A percentile compares a stretch with the other conserved stretches of the same genome.
These are phyloP conservation scores for Didymella pomorum DNA, from an alignment of 2,329 filamentous ascomycete species.

Conservation along the genomic window DNA sequence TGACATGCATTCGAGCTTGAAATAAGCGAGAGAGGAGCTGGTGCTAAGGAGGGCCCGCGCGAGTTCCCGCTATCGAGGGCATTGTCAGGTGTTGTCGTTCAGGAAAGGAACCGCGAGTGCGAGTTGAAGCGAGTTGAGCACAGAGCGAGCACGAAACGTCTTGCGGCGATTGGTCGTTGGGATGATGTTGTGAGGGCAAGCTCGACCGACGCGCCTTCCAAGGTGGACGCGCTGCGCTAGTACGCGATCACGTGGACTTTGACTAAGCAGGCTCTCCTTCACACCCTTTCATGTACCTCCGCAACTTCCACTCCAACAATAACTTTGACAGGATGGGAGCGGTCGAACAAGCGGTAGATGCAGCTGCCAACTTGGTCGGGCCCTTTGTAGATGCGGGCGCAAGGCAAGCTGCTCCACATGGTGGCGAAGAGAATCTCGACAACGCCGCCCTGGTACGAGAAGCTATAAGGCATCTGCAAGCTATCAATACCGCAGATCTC, in stretches of 20 bases:
- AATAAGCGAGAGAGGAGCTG: slow-evolving; percentile 46
- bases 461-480: slow-evolving; percentile 42
- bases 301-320: neutral
- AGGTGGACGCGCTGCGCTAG: slow-evolving; percentile 15
- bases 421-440: slow-evolving; percentile 15
- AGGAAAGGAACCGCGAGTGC: slow-evolving; percentile 5
- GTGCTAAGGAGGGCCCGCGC: slow-evolving; percentile 33
- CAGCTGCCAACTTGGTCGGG: slow-evolving; percentile 43
- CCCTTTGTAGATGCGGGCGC: slow-evolving; percentile 37
- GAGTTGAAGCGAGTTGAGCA: slow-evolving; percentile 13
- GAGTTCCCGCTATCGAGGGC: slow-evolving; percentile 36
- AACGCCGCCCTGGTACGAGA: slow-evolving; percentile 34
- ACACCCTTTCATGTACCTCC: neutral
- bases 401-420: slow-evolving; percentile 16
- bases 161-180: slow-evolving; percentile 27
- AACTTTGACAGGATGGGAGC: slow-evolving; percentile 33
- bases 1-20: slow-evolving; percentile 65
- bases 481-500: slow-evolving; percentile 47
- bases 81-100: slow-evolving; percentile 39
- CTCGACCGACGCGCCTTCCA: slow-evolving; percentile 25
- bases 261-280: neutral
- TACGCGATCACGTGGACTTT: neutral
- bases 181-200: slow-evolving; percentile 25
- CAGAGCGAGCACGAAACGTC: slow-evolving; percentile 5
- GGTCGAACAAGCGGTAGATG: slow-evolving; percentile 45